These are phyloP conservation scores for Vaccinium vitisidaea DNA, from an alignment of 148 eudicot genomes.

Conservation along the genomic window DNA sequence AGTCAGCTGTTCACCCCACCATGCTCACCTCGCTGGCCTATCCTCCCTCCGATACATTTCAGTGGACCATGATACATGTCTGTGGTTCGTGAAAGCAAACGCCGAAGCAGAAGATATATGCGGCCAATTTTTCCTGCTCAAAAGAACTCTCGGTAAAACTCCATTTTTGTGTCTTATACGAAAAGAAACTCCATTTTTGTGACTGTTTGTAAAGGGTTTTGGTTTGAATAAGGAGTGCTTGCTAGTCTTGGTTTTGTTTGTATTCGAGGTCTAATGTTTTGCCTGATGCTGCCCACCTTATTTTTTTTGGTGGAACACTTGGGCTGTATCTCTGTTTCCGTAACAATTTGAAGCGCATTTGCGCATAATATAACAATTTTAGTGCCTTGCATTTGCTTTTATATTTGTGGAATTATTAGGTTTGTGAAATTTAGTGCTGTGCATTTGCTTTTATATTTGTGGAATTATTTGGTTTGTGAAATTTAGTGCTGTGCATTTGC, in stretches of 20 bases:
- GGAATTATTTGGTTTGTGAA: too few relatives aligned
- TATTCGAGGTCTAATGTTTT: constrained; percentile 30
- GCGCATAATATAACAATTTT: background rate
- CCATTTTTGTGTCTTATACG: background rate
- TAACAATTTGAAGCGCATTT: constrained; percentile 17
- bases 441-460: too few relatives aligned
- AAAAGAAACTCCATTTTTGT: constrained; percentile 40
- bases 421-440: too few relatives aligned
- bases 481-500: too few relatives aligned
- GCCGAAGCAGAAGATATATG: background rate
- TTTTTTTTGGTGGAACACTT: constrained; percentile 46
- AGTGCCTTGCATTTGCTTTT: too few relatives aligned
- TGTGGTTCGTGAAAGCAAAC: constrained; percentile 11
- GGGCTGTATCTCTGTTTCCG: constrained; percentile 27
- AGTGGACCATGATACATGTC: constrained; percentile 2
- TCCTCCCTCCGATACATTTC: constrained; percentile 25
- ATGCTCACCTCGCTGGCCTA: constrained; percentile 50
- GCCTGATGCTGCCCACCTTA: constrained; percentile 35
- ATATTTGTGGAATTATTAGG: too few relatives aligned
- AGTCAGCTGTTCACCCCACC: constrained; percentile 45
- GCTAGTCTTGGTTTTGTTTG: constrained; percentile 24
- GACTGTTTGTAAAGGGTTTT: constrained; percentile 40
- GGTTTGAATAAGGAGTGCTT: constrained; percentile 20
- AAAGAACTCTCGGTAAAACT: background rate
- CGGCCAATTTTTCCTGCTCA: background rate